phyloP scores from a whole-genome alignment of 2,329 filamentous ascomycete genomes.

The Aureobasidium sp. region DNA sequence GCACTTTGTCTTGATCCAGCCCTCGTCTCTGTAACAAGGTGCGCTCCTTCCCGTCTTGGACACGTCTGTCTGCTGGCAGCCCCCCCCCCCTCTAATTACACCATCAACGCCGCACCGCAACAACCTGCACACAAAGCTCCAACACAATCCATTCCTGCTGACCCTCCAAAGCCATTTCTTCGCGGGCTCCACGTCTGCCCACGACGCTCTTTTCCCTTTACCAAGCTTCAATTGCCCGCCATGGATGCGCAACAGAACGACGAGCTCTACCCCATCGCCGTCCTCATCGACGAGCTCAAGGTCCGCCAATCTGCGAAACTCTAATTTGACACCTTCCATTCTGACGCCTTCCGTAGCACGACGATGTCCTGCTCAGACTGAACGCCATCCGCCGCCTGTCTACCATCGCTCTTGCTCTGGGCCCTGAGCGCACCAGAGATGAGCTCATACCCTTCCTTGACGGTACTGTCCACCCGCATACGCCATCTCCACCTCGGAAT shows the following conservation, averaged over 20 bases:
- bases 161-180: neutral
- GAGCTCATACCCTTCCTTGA: slow-evolving; percentile 99
- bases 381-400: slow-evolving; percentile 98
- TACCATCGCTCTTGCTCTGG: slow-evolving; percentile 93
- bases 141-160: neutral
- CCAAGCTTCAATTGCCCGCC: slow-evolving; percentile 28
- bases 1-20: neutral
- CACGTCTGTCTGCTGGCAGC: slow-evolving; percentile 6
- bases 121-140: neutral
- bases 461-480: slow-evolving; percentile 55
- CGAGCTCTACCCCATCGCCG: slow-evolving; percentile 99
- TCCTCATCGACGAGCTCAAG: slow-evolving; percentile 99
- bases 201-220: slow-evolving; percentile 16
- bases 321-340: neutral
- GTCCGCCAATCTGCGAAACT: slow-evolving; percentile 44
- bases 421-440: slow-evolving; percentile 92
- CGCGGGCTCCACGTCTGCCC: slow-evolving; percentile 13
- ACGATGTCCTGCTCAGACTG: slow-evolving; percentile 94
- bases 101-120: slow-evolving; percentile 17
- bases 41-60: neutral
- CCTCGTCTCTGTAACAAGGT: slow-evolving; percentile 2
- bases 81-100: slow-evolving; percentile 12
- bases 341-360: slow-evolving; percentile 57
- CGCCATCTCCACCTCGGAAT: neutral
- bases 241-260: slow-evolving; percentile 95